These are phyloP conservation scores for Fomitiporia mediterranea DNA, from an alignment of 1,284 basidiomycete species.

Conservation along the genomic window DNA sequence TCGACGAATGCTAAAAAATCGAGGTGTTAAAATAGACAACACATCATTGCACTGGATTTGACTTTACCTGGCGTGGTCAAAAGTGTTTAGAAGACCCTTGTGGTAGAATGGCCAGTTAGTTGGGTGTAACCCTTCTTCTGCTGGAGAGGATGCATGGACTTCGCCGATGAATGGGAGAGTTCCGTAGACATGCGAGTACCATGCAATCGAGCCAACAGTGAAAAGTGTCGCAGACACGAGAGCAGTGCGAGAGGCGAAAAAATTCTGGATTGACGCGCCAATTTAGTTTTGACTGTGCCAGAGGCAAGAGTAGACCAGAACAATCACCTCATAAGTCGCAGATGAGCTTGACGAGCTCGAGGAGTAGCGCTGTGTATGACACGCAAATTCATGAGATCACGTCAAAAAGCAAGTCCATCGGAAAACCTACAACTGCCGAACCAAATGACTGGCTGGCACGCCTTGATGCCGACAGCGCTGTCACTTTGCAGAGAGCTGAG, in stretches of 20 bases:
- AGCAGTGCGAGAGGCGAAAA: slow-evolving; percentile 71
- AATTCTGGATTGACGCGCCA: slow-evolving; percentile 33
- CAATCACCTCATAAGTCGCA: slow-evolving; percentile 8
- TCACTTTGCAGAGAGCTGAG: slow-evolving; percentile 19
- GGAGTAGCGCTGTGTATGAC: slow-evolving; percentile 11
- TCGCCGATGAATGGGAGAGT: slow-evolving; percentile 81
- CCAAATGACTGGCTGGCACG: slow-evolving; percentile 19
- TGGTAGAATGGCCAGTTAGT: slow-evolving; percentile 89
- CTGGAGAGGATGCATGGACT: slow-evolving; percentile 85
- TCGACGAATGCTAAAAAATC: slow-evolving; percentile 76
- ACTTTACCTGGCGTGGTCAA: slow-evolving; percentile 87
- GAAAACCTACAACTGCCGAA: slow-evolving; percentile 10
- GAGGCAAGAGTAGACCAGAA: neutral
- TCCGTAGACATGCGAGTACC: slow-evolving; percentile 96
- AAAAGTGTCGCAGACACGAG: slow-evolving; percentile 75
- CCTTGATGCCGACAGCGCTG: slow-evolving; percentile 14
- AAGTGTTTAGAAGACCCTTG: slow-evolving; percentile 83
- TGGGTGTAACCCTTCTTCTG: slow-evolving; percentile 94
- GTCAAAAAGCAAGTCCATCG: too few relatives aligned
- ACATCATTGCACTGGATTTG: slow-evolving; percentile 18
- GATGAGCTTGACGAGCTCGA: slow-evolving; percentile 17
- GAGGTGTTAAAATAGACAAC: slow-evolving; percentile 3
- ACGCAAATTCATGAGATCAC: neutral
- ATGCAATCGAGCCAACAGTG: slow-evolving; percentile 86
- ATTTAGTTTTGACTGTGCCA: neutral